Evolutionary conservation across 2,329 filamentous ascomycete genomes (phyloP).

Genomic region (Trichoderma harzianum): DNA sequence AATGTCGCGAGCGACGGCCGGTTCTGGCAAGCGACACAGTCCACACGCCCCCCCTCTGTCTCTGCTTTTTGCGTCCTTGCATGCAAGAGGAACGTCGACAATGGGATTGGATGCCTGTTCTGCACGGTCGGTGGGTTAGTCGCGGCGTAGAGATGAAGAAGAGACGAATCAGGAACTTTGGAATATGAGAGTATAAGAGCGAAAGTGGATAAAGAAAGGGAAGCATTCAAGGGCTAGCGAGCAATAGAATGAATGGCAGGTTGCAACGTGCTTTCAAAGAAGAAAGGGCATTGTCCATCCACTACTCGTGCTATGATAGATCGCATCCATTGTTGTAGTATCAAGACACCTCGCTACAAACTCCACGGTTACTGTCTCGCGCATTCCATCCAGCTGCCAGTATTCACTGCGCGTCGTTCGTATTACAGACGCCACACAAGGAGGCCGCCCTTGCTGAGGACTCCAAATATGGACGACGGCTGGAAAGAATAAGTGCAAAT

Average conservation of each 20-base stretch:
- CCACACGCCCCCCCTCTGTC: slow-evolving; percentile 1
- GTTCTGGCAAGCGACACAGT: background rate
- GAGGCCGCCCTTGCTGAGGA: slow-evolving; percentile 12
- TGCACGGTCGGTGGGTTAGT: background rate
- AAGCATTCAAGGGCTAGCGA: background rate
- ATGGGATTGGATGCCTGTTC: slow-evolving; percentile 7
- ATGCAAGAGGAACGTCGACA: slow-evolving; percentile 14
- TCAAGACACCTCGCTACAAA: background rate
- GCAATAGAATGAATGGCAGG: background rate
- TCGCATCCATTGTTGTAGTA: background rate
- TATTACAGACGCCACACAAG: background rate
- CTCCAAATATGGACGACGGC: slow-evolving; percentile 8
- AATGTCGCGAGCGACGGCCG: background rate
- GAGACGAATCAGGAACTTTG: background rate
- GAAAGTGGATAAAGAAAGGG: background rate
- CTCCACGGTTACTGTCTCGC: background rate
- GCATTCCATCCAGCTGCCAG: background rate
- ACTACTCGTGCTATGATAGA: background rate
- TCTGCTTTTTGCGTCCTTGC: slow-evolving; percentile 10
- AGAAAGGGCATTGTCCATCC: background rate
- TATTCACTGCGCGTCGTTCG: background rate
- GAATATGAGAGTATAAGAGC: background rate
- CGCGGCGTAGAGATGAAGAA: background rate
- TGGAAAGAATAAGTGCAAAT: background rate
- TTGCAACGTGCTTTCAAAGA: background rate